Conservation (phyloP, 805 yeast genomes). For the Ogataea pini region DNA sequence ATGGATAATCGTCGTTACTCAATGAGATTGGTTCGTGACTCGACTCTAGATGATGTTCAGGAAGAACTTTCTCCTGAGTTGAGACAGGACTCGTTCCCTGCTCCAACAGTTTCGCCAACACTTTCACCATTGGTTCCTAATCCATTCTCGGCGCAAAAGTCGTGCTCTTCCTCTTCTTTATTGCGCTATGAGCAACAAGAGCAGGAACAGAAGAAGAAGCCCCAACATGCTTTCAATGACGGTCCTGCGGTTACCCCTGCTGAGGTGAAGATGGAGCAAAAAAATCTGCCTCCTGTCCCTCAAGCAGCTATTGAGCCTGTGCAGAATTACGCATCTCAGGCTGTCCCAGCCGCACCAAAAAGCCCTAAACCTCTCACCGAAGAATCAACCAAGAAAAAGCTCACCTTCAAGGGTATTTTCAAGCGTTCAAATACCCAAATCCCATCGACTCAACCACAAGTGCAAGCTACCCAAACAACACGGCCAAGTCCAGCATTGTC, state of each 20-base stretch:
- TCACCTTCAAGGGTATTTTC: conserved; percentile 34
- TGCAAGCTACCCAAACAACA: not conserved
- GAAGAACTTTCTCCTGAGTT: conserved; percentile 10
- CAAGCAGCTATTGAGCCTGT: conserved; percentile 1
- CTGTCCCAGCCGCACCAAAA: conserved; percentile 10
- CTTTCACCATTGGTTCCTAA: not conserved
- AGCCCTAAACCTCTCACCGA: not conserved
- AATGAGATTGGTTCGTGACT: conserved; percentile 28
- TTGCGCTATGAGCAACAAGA: not conserved
- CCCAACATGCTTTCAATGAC: too few species aligned
- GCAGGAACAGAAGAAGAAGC: not conserved
- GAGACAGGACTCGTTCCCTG: conserved; percentile 8
- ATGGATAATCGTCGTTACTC: conserved; percentile 14
- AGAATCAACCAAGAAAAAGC: conserved; percentile 14
- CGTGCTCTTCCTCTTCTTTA: conserved; percentile 5
- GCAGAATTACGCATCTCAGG: conserved; percentile 1
- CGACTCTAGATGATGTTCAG: conserved; percentile 17
- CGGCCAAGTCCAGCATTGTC: conserved; percentile 22
- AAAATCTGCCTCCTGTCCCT: not conserved
- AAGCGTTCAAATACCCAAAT: conserved; percentile 7
- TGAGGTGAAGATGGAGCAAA: not conserved
- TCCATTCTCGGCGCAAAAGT: not conserved
- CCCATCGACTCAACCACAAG: not conserved
- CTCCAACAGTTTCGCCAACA: conserved; percentile 14
- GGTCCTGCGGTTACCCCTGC: too few species aligned